These are phyloP conservation scores for Boletus barrowsii DNA, from an alignment of 768 basidiomycete genomes.

Conservation along the genomic window DNA sequence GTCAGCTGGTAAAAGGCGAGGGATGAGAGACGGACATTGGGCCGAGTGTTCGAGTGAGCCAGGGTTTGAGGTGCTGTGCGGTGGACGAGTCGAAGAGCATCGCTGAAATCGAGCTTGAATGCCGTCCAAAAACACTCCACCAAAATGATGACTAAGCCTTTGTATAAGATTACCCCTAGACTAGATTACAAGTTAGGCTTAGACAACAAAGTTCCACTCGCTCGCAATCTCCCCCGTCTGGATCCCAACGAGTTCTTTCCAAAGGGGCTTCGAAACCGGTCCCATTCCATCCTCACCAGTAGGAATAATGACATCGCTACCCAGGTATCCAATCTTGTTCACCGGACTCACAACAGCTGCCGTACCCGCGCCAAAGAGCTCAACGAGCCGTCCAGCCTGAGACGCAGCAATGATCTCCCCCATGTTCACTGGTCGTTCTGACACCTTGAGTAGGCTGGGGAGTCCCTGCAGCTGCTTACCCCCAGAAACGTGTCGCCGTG, in stretches of 20 bases:
- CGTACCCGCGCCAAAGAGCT: constrained; percentile 51
- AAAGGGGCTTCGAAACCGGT: constrained; percentile 49
- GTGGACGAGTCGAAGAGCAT: constrained; percentile 73
- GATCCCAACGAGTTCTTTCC: constrained; percentile 52
- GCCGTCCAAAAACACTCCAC: not conserved
- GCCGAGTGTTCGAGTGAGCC: constrained; percentile 86
- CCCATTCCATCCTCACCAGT: constrained; percentile 74
- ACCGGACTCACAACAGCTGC: constrained; percentile 54
- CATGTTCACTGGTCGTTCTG: constrained; percentile 76
- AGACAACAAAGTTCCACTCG: constrained; percentile 57
- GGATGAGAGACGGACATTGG: constrained; percentile 60
- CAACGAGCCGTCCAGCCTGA: constrained; percentile 41
- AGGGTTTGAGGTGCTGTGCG: constrained; percentile 69
- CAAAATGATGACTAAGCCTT: constrained; percentile 14
- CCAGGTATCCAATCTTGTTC: constrained; percentile 56
- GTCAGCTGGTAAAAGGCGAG: not conserved
- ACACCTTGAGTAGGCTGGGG: constrained; percentile 53
- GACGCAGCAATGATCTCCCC: constrained; percentile 58
- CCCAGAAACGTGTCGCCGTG: constrained; percentile 54
- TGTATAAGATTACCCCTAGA: too few relatives aligned
- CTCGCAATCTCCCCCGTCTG: constrained; percentile 77
- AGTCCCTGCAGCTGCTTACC: constrained; percentile 46
- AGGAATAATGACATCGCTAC: constrained; percentile 52
- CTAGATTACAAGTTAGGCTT: too few relatives aligned
- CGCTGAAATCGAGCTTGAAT: constrained; percentile 1